Evolutionary conservation across 2,329 filamentous ascomycete species (phyloP).

Genomic region (Beauveria brongniartii): DNA sequence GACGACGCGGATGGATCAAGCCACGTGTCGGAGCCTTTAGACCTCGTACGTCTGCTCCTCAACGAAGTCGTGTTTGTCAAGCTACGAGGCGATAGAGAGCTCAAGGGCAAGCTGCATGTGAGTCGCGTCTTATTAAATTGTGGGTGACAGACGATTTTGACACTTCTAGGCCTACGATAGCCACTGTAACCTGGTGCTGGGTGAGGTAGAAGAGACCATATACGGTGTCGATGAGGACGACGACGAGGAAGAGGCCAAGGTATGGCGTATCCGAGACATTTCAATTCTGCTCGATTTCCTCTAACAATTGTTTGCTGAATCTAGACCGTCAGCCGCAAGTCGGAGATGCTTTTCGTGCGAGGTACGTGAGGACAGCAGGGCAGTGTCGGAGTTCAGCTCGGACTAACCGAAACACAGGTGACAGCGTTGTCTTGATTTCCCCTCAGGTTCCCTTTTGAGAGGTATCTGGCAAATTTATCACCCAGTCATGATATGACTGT

Average conservation of each 20-base stretch:
- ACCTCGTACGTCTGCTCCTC: constrained; percentile 87
- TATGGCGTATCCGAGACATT: constrained; percentile 28
- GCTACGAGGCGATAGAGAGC: constrained; percentile 86
- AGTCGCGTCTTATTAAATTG: constrained; percentile 23
- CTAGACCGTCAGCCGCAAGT: constrained; percentile 90
- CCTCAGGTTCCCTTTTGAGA: constrained; percentile 43
- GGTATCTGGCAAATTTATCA: not conserved
- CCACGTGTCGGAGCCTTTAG: constrained; percentile 82
- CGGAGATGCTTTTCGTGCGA: constrained; percentile 97
- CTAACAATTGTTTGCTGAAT: not conserved
- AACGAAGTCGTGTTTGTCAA: constrained; percentile 98
- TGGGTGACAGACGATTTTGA: not conserved
- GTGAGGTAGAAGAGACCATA: constrained; percentile 95
- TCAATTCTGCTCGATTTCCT: not conserved
- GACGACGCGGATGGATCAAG: constrained; percentile 67
- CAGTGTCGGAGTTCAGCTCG: constrained; percentile 12
- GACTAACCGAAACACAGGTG: constrained; percentile 38
- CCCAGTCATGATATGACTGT: not conserved
- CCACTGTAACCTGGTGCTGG: constrained; percentile 93
- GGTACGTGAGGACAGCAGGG: constrained; percentile 47
- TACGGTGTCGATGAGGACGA: constrained; percentile 88
- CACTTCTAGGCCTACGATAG: constrained; percentile 80
- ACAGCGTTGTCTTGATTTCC: constrained; percentile 66
- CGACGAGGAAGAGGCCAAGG: constrained; percentile 68
- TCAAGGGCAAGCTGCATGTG: constrained; percentile 93